A percentile compares a stretch with the other conserved stretches of the same genome.
These are phyloP conservation scores for Candida ortonii DNA, from an alignment of 805 yeast genomes.

Conservation along the genomic window DNA sequence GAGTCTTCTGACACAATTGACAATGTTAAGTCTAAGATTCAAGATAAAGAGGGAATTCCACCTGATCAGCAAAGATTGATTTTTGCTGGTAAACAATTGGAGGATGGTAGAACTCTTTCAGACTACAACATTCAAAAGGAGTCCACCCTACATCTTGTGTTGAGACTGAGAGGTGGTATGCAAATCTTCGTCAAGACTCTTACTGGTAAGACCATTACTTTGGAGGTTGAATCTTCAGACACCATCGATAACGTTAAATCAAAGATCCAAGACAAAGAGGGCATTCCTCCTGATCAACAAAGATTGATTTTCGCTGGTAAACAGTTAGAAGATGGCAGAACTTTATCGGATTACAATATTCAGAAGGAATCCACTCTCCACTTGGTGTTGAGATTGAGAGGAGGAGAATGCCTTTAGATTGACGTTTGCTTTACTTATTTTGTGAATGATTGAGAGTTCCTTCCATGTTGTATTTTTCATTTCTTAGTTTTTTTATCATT, in stretches of 20 bases:
- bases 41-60: slow-evolving; percentile 44
- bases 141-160: slow-evolving; percentile 69
- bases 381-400: slow-evolving; percentile 96
- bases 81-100: slow-evolving; percentile 47
- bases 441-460: slow-evolving; percentile 1
- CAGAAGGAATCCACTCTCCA: slow-evolving; percentile 97
- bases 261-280: slow-evolving; percentile 96
- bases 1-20: slow-evolving; percentile 46
- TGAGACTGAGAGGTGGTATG: slow-evolving; percentile 87
- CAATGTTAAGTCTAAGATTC: slow-evolving; percentile 42
- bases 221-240: slow-evolving; percentile 97
- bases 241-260: slow-evolving; percentile 96
- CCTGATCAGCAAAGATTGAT: slow-evolving; percentile 46
- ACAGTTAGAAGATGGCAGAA: slow-evolving; percentile 95
- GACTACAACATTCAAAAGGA: slow-evolving; percentile 62
- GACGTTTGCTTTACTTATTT: slow-evolving; percentile 45
- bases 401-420: too few relatives aligned
- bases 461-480: slow-evolving; percentile 1
- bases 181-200: slow-evolving; percentile 56
- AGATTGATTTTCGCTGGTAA: slow-evolving; percentile 97
- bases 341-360: slow-evolving; percentile 95
- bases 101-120: slow-evolving; percentile 86
- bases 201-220: slow-evolving; percentile 70
- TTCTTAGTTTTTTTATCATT: background rate
- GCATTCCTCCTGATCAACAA: slow-evolving; percentile 97